Percentiles rank a stretch among this genome's conserved stretches.
phyloP scores from a whole-genome alignment of 805 yeast genomes.

The Kluyveromyces lactis region DNA sequence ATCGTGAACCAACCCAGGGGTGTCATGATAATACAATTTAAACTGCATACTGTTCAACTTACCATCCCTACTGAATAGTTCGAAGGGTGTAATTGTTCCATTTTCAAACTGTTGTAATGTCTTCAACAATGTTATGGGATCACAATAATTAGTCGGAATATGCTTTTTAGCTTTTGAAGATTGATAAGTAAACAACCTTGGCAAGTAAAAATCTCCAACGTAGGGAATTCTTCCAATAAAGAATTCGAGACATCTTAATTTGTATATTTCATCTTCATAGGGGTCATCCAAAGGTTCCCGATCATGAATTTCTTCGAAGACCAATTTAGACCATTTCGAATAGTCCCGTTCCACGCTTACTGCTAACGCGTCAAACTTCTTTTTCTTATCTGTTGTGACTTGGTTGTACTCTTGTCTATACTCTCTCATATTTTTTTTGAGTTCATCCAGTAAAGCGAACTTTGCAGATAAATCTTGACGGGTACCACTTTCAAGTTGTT shows the following conservation, averaged over 20 bases:
- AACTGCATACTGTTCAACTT: conserved; percentile 18
- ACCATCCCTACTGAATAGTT: conserved; percentile 18
- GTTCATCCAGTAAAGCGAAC: conserved; percentile 13
- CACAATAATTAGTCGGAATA: conserved; percentile 15
- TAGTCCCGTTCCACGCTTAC: conserved; percentile 11
- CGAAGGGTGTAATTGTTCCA: conserved; percentile 17
- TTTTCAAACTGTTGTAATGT: conserved; percentile 16
- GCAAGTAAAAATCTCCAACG: conserved; percentile 28
- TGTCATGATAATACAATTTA: conserved; percentile 23
- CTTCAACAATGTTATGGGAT: conserved; percentile 12
- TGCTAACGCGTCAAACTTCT: background rate
- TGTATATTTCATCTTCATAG: conserved; percentile 20
- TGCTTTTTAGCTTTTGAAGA: conserved; percentile 7
- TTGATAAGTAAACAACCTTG: conserved; percentile 20
- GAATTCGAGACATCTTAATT: conserved; percentile 24
- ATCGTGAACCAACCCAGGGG: conserved; percentile 17
- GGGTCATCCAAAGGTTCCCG: conserved; percentile 24
- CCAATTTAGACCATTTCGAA: conserved; percentile 20
- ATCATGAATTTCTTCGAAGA: conserved; percentile 19
- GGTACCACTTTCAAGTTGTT: conserved; percentile 16
- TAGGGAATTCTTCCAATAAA: conserved; percentile 25
- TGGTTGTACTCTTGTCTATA: conserved; percentile 9
- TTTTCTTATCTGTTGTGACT: background rate
- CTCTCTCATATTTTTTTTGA: conserved; percentile 13
- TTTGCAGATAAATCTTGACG: conserved; percentile 18